A percentile compares a stretch with the other conserved stretches of the same genome.
These are phyloP conservation scores for Kregervanrija delftensis DNA, from an alignment of 805 yeast species.

Conservation along the genomic window DNA sequence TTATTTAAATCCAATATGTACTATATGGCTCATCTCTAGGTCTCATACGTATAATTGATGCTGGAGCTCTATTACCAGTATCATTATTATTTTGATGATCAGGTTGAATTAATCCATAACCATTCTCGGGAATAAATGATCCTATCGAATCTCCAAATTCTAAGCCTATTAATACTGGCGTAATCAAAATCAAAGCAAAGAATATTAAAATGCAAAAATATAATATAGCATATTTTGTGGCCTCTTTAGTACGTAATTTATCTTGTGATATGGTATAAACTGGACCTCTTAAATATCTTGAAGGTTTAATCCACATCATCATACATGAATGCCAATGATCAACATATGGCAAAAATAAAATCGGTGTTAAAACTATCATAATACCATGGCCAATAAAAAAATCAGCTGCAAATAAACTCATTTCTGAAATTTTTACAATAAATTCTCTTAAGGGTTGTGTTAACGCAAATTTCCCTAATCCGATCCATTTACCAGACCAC, in stretches of 20 bases:
- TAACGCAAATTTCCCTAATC: constrained; percentile 26
- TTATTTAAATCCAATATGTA: constrained; percentile 21
- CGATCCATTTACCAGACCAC: constrained; percentile 50
- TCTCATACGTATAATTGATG: constrained; percentile 28
- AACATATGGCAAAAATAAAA: constrained; percentile 37
- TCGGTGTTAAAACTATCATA: constrained; percentile 32
- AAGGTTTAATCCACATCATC: constrained; percentile 43
- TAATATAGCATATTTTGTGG: constrained; percentile 38
- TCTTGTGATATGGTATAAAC: constrained; percentile 34
- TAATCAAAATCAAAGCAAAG: constrained; percentile 35
- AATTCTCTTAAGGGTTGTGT: constrained; percentile 43
- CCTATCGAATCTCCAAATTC: constrained; percentile 5
- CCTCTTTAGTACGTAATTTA: constrained; percentile 33
- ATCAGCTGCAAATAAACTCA: constrained; percentile 41
- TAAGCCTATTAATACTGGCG: constrained; percentile 38
- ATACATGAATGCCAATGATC: constrained; percentile 44
- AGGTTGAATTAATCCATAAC: constrained; percentile 49
- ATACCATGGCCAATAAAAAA: constrained; percentile 38
- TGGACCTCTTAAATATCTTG: constrained; percentile 29
- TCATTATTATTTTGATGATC: constrained; percentile 55
- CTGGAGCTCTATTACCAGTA: constrained; percentile 53
- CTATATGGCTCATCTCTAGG: constrained; percentile 19
- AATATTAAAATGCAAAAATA: constrained; percentile 35
- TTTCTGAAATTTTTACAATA: constrained; percentile 37
- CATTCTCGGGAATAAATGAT: constrained; percentile 14